Conservation (phyloP, 2,329 filamentous ascomycete species). For the Cadophora sp. region DNA sequence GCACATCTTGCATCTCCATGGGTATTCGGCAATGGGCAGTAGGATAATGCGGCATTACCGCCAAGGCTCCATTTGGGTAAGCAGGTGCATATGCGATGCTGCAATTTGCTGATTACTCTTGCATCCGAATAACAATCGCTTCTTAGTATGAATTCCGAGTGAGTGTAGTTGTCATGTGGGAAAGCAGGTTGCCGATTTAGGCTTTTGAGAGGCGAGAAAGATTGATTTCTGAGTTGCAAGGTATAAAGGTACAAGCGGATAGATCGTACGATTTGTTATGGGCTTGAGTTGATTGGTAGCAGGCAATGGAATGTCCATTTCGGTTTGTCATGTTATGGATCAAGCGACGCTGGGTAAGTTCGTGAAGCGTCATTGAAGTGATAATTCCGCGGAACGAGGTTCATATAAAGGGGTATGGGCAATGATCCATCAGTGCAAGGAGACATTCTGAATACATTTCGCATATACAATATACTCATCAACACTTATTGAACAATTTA, state of each 20-base stretch:
- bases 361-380: constrained; percentile 5
- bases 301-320: neutral
- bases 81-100: neutral
- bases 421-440: neutral
- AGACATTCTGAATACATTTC: neutral
- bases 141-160: no score
- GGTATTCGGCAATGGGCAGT: constrained; percentile 13
- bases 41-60: constrained; percentile 8
- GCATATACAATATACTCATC: neutral
- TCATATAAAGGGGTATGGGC: neutral
- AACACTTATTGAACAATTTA: neutral
- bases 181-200: neutral
- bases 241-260: neutral
- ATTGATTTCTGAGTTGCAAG: neutral
- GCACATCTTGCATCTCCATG: constrained; percentile 10
- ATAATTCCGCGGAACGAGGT: neutral
- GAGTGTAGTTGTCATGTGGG: no score
- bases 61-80: constrained; percentile 4
- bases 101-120: neutral
- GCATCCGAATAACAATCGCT: neutral
- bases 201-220: neutral
- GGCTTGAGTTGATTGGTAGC: neutral
- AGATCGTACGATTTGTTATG: constrained; percentile 12
- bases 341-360: neutral
- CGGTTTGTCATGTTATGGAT: constrained; percentile 6